A percentile compares a stretch with the other conserved stretches of the same genome.
Evolutionary conservation across 306 rosid genomes (phyloP).

Genomic region (Acacia confusa): DNA sequence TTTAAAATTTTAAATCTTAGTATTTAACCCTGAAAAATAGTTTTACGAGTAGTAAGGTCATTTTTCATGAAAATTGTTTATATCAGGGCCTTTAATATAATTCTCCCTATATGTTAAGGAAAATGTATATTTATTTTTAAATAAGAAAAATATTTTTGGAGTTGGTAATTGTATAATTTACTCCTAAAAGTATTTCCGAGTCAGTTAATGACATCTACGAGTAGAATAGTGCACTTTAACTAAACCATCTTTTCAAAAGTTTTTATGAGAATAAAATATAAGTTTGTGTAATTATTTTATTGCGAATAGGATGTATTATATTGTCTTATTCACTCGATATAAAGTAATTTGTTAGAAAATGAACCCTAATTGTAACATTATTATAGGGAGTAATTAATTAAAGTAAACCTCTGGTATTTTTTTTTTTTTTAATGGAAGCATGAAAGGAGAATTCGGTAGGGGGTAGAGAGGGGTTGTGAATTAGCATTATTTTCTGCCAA

Average conservation of each 20-base stretch:
- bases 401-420: background rate
- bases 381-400: background rate
- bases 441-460: background rate
- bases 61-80: background rate
- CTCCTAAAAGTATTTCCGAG: background rate
- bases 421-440: background rate
- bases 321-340: background rate
- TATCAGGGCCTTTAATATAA: too few relatives aligned
- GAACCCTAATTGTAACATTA: background rate
- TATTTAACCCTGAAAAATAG: too few relatives aligned
- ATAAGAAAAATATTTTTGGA: too few relatives aligned
- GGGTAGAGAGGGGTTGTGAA: too few relatives aligned
- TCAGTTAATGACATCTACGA: background rate
- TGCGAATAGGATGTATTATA: background rate
- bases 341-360: background rate
- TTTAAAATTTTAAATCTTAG: too few relatives aligned
- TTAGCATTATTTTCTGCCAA: background rate
- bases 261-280: background rate
- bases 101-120: background rate
- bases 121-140: too few relatives aligned
- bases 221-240: background rate
- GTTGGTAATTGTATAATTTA: too few relatives aligned
- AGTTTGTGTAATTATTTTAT: too few relatives aligned
- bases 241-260: background rate
- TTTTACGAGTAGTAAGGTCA: background rate